A percentile compares a stretch with the other conserved stretches of the same genome.
Evolutionary conservation across 257 asterid genomes (phyloP).

Genomic region (Solanum dulcamara): DNA sequence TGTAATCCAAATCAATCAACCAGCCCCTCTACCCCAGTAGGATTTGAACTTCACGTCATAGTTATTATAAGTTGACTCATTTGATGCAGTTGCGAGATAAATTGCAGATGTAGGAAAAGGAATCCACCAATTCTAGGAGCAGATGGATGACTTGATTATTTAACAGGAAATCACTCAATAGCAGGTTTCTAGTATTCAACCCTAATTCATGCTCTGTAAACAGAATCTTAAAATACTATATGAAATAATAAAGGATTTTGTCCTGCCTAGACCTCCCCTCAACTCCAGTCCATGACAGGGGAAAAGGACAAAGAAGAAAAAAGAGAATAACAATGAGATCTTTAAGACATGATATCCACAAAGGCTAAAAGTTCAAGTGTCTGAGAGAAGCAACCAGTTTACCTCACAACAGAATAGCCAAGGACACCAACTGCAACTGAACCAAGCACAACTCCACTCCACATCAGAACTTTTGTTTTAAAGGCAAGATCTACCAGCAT

Average conservation of each 20-base stretch:
- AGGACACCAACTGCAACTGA: slow-evolving; percentile 63
- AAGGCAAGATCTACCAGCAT: slow-evolving; percentile 62
- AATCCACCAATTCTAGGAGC: background rate
- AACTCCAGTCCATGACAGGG: background rate
- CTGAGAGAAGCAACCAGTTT: background rate
- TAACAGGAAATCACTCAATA: background rate
- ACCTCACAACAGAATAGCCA: slow-evolving; percentile 77
- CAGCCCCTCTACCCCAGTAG: background rate
- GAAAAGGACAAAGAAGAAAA: background rate
- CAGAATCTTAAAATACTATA: background rate
- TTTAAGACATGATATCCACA: background rate
- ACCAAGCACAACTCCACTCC: slow-evolving; percentile 73
- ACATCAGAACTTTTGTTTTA: slow-evolving; percentile 44
- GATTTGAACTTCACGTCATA: background rate
- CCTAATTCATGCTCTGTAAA: background rate
- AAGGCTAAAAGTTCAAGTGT: background rate
- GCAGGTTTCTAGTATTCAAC: background rate
- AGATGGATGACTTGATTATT: background rate
- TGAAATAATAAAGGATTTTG: background rate
- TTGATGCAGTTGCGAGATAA: background rate
- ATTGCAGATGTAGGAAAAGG: background rate
- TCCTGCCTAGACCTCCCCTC: background rate
- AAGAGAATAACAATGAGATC: background rate
- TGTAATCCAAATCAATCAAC: background rate
- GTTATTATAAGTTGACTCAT: background rate